Percentiles rank a stretch among this genome's conserved stretches.
These are phyloP conservation scores for Dothistroma pini DNA, from an alignment of 2,329 filamentous ascomycete species.

Conservation along the genomic window DNA sequence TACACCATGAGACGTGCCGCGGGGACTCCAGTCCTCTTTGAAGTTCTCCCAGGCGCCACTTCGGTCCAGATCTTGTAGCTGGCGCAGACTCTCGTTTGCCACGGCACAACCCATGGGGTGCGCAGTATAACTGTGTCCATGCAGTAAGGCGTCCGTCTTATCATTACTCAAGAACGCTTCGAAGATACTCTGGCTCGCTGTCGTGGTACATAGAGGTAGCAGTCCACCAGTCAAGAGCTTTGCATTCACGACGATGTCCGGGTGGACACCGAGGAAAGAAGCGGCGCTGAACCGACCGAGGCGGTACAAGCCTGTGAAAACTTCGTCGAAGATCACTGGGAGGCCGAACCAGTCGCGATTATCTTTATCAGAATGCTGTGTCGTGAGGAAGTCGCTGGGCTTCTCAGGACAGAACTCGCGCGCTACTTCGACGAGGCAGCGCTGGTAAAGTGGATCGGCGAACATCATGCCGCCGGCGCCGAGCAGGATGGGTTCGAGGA, in stretches of 20 bases:
- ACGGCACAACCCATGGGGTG: conserved; percentile 79
- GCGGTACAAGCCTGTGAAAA: conserved; percentile 82
- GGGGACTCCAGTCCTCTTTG: conserved; percentile 48
- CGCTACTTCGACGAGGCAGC: conserved; percentile 63
- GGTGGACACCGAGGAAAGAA: conserved; percentile 63
- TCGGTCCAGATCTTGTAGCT: conserved; percentile 58
- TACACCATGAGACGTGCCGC: conserved; percentile 6
- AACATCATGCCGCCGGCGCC: conserved; percentile 83
- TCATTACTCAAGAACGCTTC: conserved; percentile 65
- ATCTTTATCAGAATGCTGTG: conserved; percentile 10
- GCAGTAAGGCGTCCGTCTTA: conserved; percentile 74
- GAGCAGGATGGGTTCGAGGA: conserved; percentile 76
- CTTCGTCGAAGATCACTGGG: conserved; percentile 79
- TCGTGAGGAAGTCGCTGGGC: background rate
- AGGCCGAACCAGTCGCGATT: conserved; percentile 63
- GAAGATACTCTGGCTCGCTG: conserved; percentile 72
- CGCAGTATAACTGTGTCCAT: conserved; percentile 84
- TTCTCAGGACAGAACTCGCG: conserved; percentile 40
- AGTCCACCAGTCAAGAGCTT: conserved; percentile 80
- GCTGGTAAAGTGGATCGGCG: conserved; percentile 79
- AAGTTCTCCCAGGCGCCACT: conserved; percentile 56
- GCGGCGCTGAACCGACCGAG: conserved; percentile 69
- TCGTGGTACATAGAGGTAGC: conserved; percentile 70
- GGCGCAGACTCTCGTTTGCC: conserved; percentile 61
- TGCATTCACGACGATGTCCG: conserved; percentile 77